Conservation (phyloP, 2,329 filamentous ascomycete genomes). For the Monosporascus cannonballus region DNA sequence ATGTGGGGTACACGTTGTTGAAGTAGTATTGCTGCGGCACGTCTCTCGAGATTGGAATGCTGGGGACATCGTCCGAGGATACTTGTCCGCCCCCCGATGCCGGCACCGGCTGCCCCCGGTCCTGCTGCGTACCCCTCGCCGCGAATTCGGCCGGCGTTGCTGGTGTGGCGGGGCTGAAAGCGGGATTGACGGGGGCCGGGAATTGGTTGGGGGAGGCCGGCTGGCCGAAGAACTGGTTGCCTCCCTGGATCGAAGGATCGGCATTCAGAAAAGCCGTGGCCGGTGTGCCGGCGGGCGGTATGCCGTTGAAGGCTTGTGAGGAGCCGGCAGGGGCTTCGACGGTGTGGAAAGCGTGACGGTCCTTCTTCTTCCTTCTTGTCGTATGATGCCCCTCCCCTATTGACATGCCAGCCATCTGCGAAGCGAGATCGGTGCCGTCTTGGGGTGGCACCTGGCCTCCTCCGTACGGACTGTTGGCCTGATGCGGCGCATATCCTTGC, state of each 20-base stretch:
- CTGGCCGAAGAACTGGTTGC: constrained; percentile 40
- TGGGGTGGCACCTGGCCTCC: constrained; percentile 30
- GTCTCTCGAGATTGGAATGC: constrained; percentile 81
- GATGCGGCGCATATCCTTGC: constrained; percentile 27
- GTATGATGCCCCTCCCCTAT: constrained; percentile 51
- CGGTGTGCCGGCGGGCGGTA: constrained; percentile 51
- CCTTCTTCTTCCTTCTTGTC: constrained; percentile 78
- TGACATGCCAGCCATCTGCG: constrained; percentile 74
- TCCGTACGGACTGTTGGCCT: constrained; percentile 23
- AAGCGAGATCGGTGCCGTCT: constrained; percentile 47
- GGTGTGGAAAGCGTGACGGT: constrained; percentile 86
- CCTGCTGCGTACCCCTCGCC: constrained; percentile 31
- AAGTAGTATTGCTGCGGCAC: constrained; percentile 77
- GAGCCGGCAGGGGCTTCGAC: constrained; percentile 67
- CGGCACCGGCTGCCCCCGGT: constrained; percentile 37
- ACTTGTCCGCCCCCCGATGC: constrained; percentile 68
- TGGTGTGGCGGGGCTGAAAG: constrained; percentile 40
- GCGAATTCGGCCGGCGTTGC: constrained; percentile 41
- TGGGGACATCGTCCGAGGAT: constrained; percentile 88
- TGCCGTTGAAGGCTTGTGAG: constrained; percentile 64
- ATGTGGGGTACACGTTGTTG: constrained; percentile 85
- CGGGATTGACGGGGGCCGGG: constrained; percentile 48
- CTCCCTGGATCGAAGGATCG: constrained; percentile 37
- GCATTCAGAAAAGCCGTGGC: constrained; percentile 55
- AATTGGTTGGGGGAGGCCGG: constrained; percentile 53